A percentile compares a stretch with the other conserved stretches of the same genome.
These are phyloP conservation scores for Ophiostoma sp. DNA, from an alignment of 2,329 filamentous ascomycete genomes.

Conservation along the genomic window DNA sequence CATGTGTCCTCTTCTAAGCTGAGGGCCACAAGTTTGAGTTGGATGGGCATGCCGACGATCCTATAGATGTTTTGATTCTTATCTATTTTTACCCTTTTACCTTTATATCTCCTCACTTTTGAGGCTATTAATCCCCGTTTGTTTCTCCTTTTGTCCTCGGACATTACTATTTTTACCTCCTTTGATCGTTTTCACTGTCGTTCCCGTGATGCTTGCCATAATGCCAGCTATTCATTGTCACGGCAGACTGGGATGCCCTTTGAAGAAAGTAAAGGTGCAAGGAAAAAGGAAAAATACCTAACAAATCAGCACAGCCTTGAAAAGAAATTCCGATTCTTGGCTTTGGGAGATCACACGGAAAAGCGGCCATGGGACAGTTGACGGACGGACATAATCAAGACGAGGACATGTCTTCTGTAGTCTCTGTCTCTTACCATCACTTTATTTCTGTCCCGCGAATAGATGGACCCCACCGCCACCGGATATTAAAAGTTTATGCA, in stretches of 20 bases:
- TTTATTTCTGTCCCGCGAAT: conserved; percentile 11
- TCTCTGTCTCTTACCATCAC: background rate
- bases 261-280: background rate
- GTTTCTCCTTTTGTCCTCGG: background rate
- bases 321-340: background rate
- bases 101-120: background rate
- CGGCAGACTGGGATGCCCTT: background rate
- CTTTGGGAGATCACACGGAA: background rate
- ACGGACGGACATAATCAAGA: background rate
- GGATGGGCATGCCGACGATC: background rate
- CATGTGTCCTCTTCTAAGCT: background rate
- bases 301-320: background rate
- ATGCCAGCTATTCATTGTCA: background rate
- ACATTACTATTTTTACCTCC: background rate
- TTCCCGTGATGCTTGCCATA: background rate
- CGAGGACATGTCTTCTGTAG: background rate
- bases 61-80: conserved; percentile 5
- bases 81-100: conserved; percentile 12
- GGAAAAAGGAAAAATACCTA: background rate
- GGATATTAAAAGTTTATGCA: conserved; percentile 27
- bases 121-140: background rate
- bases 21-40: background rate
- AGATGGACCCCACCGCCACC: conserved; percentile 19
- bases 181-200: background rate
- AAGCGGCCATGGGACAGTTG: background rate